Percentiles rank a stretch among this genome's conserved stretches.
Evolutionary conservation across 768 basidiomycete genomes (phyloP).

Genomic region (Jaapia argillacea): DNA sequence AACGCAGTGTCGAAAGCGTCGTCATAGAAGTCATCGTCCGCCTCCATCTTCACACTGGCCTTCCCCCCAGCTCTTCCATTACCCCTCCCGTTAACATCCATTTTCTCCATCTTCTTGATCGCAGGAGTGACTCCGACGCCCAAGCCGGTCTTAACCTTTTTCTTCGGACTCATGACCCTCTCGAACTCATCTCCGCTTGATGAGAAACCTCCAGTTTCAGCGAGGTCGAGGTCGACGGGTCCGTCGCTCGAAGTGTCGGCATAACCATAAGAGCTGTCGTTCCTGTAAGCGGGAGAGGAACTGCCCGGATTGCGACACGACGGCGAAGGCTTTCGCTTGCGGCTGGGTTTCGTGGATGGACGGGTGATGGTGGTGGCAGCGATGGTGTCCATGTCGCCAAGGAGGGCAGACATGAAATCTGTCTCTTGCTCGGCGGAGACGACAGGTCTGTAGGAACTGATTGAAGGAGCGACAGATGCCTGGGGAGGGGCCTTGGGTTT

Average conservation of each 20-base stretch:
- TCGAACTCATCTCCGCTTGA: constrained; percentile 46
- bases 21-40: constrained; percentile 32
- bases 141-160: constrained; percentile 43
- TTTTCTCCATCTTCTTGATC: constrained; percentile 42
- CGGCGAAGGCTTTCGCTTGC: constrained; percentile 63
- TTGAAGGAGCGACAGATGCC: constrained; percentile 42
- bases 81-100: constrained; percentile 40
- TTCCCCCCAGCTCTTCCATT: constrained; percentile 9
- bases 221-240: constrained; percentile 7
- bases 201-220: constrained; percentile 20
- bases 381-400: constrained; percentile 59
- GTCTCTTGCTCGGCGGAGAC: constrained; percentile 73
- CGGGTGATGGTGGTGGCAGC: constrained; percentile 27
- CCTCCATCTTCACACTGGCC: not conserved
- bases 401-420: constrained; percentile 79
- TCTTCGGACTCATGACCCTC: constrained; percentile 60
- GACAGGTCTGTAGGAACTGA: constrained; percentile 72
- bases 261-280: constrained; percentile 13
- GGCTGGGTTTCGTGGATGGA: constrained; percentile 20
- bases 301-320: not conserved
- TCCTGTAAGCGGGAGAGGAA: not conserved
- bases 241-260: constrained; percentile 31
- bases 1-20: constrained; percentile 27
- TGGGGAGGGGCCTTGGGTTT: constrained; percentile 41
- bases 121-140: constrained; percentile 40